Conservation (phyloP, 192 early-diverging fungal species). For the Backusella luteola region DNA sequence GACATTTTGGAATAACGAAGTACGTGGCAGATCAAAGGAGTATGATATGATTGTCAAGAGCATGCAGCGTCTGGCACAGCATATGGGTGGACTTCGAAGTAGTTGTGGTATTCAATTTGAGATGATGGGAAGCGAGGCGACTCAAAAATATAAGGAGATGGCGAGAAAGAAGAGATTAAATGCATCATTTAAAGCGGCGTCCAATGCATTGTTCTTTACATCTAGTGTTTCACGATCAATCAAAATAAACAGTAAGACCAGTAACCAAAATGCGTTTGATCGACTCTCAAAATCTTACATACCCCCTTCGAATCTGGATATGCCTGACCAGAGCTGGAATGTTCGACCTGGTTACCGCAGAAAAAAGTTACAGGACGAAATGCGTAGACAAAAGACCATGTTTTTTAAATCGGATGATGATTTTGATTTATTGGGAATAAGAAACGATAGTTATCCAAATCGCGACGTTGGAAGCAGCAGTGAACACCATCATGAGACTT, state of each 20-base stretch:
- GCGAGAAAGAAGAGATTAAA: neutral
- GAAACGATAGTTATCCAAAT: neutral
- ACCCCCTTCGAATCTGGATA: neutral
- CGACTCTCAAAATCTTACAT: neutral
- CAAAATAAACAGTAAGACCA: neutral
- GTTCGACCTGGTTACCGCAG: slow-evolving; percentile 31
- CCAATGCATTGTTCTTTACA: neutral
- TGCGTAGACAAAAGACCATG: slow-evolving; percentile 21
- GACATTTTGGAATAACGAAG: slow-evolving; percentile 44
- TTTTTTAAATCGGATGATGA: neutral
- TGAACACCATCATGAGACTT: neutral
- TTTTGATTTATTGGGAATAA: neutral
- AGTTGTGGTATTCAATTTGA: slow-evolving; percentile 69
- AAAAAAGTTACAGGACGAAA: slow-evolving; percentile 29
- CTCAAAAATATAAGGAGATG: neutral
- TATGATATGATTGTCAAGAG: slow-evolving; percentile 54
- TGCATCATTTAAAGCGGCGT: neutral
- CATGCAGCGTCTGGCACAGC: slow-evolving; percentile 68
- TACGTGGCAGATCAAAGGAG: slow-evolving; percentile 40
- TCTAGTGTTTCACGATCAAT: neutral
- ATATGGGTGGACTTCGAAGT: slow-evolving; percentile 67
- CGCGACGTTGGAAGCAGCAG: neutral
- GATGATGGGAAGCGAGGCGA: slow-evolving; percentile 40
- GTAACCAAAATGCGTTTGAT: neutral
- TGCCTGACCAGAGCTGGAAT: slow-evolving; percentile 25